Evolutionary conservation across 129 eudicot species (phyloP), one percentile per base, ranked within the genome.

Genomic region (Lactuca sativa): DNA sequence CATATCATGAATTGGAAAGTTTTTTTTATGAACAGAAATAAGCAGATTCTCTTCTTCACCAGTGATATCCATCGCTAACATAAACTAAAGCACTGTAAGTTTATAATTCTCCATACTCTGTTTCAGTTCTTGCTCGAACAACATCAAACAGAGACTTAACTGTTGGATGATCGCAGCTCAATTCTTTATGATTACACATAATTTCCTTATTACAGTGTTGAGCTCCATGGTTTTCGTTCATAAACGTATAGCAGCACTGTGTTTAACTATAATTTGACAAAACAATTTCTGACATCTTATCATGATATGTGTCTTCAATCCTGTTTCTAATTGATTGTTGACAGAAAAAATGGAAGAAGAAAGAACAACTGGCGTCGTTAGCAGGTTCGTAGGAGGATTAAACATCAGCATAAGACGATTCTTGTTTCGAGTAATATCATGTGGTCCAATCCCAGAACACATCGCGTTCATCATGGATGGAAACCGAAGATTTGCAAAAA

Each of bases 391-490:
- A 14, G 91, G 84, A 60, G 48, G 67, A 8, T 43, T 79, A 48
- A 72, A 65, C 60, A 21, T 68, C 73, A 25, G 36, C 51, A 64
- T 83, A 69, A 64, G 87, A 37, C 67, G 69, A 55, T 67, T 60
- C 16, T 12, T 89, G 37, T 89, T 89, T 32, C 59, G 70, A 10
- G 72, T 86, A 48, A 34, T 83, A 11, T 76, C 87, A n/a, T 71
- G 64, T 0, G 96, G 90, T 41, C 92, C 87, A 13, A 74, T 89
- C 56, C 90, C 96, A 10, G 74, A 68, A 61, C 92, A 89, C 74
- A 73, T 86, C 7, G 96, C 92, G 14, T 86, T 86, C 75, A 83
- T 89, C 47, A 57, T 88, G 84, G 96, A 88, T 52, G 96, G 90
- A 64, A 85, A 89, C 76, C 70, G 95, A 18, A 81, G 91, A 66